Base-by-base conservation (phyloP, 805 yeast species). In the Candida namnaoensis region DNA sequence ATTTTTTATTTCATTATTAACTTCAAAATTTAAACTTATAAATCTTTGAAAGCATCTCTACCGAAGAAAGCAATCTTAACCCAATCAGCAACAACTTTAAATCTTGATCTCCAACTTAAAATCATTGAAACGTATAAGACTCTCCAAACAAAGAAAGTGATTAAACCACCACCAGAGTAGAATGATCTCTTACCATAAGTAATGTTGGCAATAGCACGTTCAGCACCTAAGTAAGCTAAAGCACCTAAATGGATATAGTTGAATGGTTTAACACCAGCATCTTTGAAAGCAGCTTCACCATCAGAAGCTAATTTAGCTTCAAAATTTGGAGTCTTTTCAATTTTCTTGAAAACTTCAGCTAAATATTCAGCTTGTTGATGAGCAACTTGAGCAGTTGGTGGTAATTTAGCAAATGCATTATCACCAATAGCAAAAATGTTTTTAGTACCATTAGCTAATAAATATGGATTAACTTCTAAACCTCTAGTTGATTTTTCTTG, bases 331-430 rank as follows among this genome's bases (percentile, higher is more conserved):
- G 58, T 52, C 41, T 63, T 59, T n/a, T 63, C 63, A 61, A 67
- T 61, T 58, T 75, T 82, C 62, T 75, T 78, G 62, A 90, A 83
- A 50, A 77, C 76, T 38, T 72, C 70, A 39, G 88, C 90, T 53
- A 90, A 74, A 66, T 76, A 90, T 44, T 72, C 72, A 54, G 96
- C 97, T 66, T 88, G 83, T 71, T 90, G 97, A 66, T 87, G 82
- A 34, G 97, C 97, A 45, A 88, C 96, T 71, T 90, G 97, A 27
- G 97, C 97, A 44, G 97, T 90, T 53, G 97, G 97, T 15, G 96
- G 95, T 57, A 78, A 77, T 57, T 86, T 85, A 46, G 95, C 85
- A 44, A 76, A 73, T 24, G 96, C 88, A 65, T 95, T 88, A 66
- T 90, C 97, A 61, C 97, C 97, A 44, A 90, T 71, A 42, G 96